Evolutionary conservation across 1,139 yeast genomes (phyloP), one percentile per base, ranked within the genome.

Genomic region (Yamadazyma diddensiae): DNA sequence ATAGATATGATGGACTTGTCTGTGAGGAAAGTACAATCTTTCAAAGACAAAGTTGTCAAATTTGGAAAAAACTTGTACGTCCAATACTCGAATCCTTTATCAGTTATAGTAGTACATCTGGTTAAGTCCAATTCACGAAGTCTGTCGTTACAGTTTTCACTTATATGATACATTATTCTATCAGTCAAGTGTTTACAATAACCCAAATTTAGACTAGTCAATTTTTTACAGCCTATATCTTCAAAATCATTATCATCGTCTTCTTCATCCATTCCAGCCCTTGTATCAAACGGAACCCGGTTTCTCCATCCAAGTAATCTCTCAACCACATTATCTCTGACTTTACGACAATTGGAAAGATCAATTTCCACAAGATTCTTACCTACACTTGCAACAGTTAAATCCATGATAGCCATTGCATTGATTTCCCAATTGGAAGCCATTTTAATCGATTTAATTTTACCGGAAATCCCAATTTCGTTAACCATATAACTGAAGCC

Each of bases 371-470:
- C 74, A 27, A 83, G 56, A 41, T 68, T 59, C 29, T 68, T 63
- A 2, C 88, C 88, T 24, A 80, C 77, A 41, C 75, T 70, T 0
- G 82, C 82, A 2, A 74, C 79, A 1, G 86, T 72, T 30, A 83
- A 55, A 51, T 83, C 92, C 85, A 82, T 79, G 15, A 83, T 79
- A 4, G 90, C 84, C 85, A 80, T 77, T 3, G 87, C 85, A 41
- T 82, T 75, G 6, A 82, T 77, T 44, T 81, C 86, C 92, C 92
- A 83, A 31, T 77, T 81, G 17, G 84, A 77, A 37, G 66, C 69
- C 86, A 83, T 80, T 39, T 68, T 70, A 31, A 83, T 59, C 6
- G 59, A 56, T 34, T 64, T 63, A 30, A 83, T 69, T 22, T 66
- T 65, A 6, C 88, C 88, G 27, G 77, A 55, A 45, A 77, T 76